These are phyloP conservation scores for Lactifluus rugatus DNA, from an alignment of 768 basidiomycete species.

Conservation along the genomic window DNA sequence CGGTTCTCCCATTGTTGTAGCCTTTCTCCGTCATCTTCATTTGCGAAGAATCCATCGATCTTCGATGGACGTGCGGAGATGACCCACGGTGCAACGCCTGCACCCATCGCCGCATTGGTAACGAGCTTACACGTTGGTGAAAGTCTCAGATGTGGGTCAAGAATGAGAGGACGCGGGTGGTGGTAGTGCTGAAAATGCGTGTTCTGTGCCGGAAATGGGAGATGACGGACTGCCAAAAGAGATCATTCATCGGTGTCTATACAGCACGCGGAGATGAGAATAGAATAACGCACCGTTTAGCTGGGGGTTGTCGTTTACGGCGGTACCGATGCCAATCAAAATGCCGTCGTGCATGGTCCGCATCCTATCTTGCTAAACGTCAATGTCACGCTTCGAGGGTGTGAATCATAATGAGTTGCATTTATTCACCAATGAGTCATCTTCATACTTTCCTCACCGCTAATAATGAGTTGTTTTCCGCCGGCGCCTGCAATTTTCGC, in stretches of 20 bases:
- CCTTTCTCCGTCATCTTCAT: conserved; percentile 14
- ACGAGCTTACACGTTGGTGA: conserved; percentile 60
- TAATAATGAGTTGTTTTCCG: conserved; percentile 70
- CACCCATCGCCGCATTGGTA: conserved; percentile 46
- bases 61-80: conserved; percentile 35
- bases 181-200: conserved; percentile 27
- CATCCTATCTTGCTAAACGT: conserved; percentile 47
- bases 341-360: conserved; percentile 89
- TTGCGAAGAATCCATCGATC: conserved; percentile 21
- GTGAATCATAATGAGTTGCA: neutral
- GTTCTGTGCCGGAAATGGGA: conserved; percentile 30
- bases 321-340: conserved; percentile 82
- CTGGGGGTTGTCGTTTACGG: conserved; percentile 87
- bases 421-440: conserved; percentile 87
- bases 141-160: conserved; percentile 69
- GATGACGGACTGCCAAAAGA: conserved; percentile 39
- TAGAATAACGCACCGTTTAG: conserved; percentile 59
- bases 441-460: conserved; percentile 76
- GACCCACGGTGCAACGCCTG: conserved; percentile 66
- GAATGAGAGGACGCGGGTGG: conserved; percentile 74
- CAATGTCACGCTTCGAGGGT: neutral
- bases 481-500: conserved; percentile 74
- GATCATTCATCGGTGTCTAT: neutral
- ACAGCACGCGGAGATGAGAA: neutral
- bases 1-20: conserved; percentile 28